A percentile compares a stretch with the other conserved stretches of the same genome.
phyloP scores from a whole-genome alignment of 1,284 basidiomycete species.

The Ustilago curta region DNA sequence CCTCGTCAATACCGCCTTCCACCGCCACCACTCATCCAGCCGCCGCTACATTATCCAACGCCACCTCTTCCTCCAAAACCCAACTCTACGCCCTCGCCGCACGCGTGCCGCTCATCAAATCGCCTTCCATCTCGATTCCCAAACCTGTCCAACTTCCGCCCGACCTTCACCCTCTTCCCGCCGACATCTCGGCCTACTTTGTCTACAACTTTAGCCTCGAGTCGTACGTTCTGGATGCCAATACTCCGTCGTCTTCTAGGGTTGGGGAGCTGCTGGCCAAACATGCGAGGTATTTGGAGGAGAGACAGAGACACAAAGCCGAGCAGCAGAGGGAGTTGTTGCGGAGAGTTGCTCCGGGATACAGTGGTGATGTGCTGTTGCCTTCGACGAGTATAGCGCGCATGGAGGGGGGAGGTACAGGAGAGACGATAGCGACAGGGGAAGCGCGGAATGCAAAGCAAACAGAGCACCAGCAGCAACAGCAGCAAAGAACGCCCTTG shows the following conservation, averaged over 20 bases:
- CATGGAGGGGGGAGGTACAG: background rate
- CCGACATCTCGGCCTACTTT: constrained; percentile 58
- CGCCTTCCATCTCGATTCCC: constrained; percentile 45
- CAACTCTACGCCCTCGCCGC: constrained; percentile 53
- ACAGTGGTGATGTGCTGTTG: constrained; percentile 26
- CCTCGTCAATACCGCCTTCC: background rate
- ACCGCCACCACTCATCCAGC: background rate
- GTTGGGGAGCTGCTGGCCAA: constrained; percentile 31
- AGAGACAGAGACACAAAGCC: constrained; percentile 24
- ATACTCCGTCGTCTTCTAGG: constrained; percentile 33
- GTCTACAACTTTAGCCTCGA: constrained; percentile 63
- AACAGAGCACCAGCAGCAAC: constrained; percentile 8
- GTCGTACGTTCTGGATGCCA: constrained; percentile 52
- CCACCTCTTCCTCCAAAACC: constrained; percentile 6
- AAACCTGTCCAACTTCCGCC: constrained; percentile 32
- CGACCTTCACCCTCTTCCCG: constrained; percentile 58
- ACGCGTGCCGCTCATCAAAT: constrained; percentile 58
- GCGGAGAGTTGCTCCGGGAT: constrained; percentile 40
- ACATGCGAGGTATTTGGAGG: constrained; percentile 34
- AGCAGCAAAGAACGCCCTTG: constrained; percentile 43
- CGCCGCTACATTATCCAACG: background rate
- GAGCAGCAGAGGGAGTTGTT: constrained; percentile 23
- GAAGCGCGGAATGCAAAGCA: background rate
- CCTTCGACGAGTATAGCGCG: constrained; percentile 14
- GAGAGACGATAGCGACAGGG: background rate